These are phyloP conservation scores for Rhodosporidiobolus odoratus DNA, from an alignment of 768 basidiomycete genomes.

Conservation along the genomic window DNA sequence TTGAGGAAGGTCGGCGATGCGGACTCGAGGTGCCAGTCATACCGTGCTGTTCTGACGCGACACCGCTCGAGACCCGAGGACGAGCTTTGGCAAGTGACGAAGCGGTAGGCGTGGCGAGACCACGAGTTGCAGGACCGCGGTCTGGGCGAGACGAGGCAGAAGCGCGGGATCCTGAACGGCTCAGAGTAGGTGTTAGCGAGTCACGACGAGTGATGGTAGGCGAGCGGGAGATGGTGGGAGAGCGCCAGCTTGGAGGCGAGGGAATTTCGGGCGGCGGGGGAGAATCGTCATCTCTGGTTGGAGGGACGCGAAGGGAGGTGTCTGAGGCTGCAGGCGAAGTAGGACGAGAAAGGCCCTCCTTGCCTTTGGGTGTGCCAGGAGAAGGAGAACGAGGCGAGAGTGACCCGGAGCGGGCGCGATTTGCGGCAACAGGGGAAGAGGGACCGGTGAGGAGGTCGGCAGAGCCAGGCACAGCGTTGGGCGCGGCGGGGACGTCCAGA, in stretches of 20 bases:
- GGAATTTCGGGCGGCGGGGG: slow-evolving; percentile 8
- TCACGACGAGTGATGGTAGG: background rate
- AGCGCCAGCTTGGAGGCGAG: background rate
- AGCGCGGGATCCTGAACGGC: background rate
- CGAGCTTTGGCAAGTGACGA: slow-evolving; percentile 32
- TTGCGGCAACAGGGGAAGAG: background rate
- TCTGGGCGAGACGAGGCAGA: background rate
- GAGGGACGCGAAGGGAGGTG: slow-evolving; percentile 4
- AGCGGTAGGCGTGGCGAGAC: slow-evolving; percentile 22
- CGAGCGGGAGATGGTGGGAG: background rate
- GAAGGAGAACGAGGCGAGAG: background rate
- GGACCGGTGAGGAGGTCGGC: background rate
- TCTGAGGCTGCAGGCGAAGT: slow-evolving; percentile 1
- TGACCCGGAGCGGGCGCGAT: background rate
- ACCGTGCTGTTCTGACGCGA: too few species aligned
- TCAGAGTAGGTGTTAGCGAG: background rate
- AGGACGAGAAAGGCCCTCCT: slow-evolving; percentile 21
- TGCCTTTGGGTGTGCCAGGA: background rate
- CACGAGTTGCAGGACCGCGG: background rate
- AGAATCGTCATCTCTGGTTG: background rate
- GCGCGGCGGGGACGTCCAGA: slow-evolving; percentile 11
- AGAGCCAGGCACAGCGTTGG: background rate
- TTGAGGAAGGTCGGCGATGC: background rate
- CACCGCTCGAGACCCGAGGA: background rate
- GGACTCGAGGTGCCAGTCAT: too few species aligned